Percentiles rank a stretch among this genome's conserved stretches.
These are phyloP conservation scores for Monosporascus ibericus DNA, from an alignment of 2,329 filamentous ascomycete genomes.

Conservation along the genomic window DNA sequence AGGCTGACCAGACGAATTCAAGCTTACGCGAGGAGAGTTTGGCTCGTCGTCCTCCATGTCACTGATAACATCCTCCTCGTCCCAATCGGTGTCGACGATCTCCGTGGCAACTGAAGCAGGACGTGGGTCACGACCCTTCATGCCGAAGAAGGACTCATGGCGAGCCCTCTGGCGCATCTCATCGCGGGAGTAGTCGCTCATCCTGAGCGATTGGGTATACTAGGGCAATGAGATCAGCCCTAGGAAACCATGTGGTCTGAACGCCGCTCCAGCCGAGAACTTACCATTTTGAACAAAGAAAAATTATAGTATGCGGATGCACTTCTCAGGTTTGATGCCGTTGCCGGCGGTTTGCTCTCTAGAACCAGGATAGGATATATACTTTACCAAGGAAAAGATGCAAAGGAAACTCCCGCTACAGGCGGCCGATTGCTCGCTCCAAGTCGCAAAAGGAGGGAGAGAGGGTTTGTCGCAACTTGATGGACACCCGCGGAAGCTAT, in stretches of 20 bases:
- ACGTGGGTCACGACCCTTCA: slow-evolving; percentile 47
- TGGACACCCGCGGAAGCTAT: slow-evolving; percentile 24
- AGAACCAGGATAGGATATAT: slow-evolving; percentile 24
- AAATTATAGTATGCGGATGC: slow-evolving; percentile 13
- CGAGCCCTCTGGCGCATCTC: slow-evolving; percentile 48
- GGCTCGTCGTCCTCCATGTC: slow-evolving; percentile 50
- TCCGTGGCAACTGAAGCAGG: slow-evolving; percentile 69
- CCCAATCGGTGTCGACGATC: slow-evolving; percentile 70
- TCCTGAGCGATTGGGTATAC: slow-evolving; percentile 21
- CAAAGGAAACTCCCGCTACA: slow-evolving; percentile 19
- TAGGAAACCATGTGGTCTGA: not conserved
- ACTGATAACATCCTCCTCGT: slow-evolving; percentile 56
- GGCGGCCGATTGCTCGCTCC: slow-evolving; percentile 18
- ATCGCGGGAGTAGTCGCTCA: slow-evolving; percentile 30
- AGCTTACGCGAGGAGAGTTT: slow-evolving; percentile 60
- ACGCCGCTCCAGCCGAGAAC: not conserved
- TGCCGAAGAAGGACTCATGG: slow-evolving; percentile 56
- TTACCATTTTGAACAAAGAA: slow-evolving; percentile 18
- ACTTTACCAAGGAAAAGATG: slow-evolving; percentile 16
- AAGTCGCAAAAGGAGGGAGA: slow-evolving; percentile 27
- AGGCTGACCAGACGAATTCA: slow-evolving; percentile 65
- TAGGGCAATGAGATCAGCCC: slow-evolving; percentile 14
- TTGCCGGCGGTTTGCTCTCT: slow-evolving; percentile 24
- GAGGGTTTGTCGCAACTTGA: slow-evolving; percentile 16
- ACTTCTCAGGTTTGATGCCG: slow-evolving; percentile 21